phyloP scores from a whole-genome alignment of 1,139 yeast species.

The Diutina scorzettiae region DNA sequence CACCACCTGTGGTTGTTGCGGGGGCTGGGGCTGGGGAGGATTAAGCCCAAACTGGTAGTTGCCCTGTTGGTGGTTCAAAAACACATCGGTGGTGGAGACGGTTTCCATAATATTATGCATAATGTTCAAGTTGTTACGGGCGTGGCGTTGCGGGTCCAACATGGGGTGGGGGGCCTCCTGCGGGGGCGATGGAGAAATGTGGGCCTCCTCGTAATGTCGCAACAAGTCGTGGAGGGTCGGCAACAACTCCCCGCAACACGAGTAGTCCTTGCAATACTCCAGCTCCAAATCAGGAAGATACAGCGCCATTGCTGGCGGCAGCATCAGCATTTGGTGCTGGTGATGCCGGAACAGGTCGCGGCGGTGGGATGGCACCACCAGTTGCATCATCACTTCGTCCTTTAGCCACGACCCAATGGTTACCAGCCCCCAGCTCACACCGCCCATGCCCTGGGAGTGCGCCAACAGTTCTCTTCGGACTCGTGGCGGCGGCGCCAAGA shows the following conservation, averaged over 20 bases:
- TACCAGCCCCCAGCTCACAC: slow-evolving; percentile 95
- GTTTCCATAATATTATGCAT: slow-evolving; percentile 51
- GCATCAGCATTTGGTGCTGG: slow-evolving; percentile 24
- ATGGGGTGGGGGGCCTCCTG: slow-evolving; percentile 18
- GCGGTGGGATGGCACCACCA: slow-evolving; percentile 15
- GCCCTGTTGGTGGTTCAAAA: slow-evolving; percentile 30
- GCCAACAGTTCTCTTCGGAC: slow-evolving; percentile 83
- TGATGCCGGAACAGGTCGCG: slow-evolving; percentile 28
- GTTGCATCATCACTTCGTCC: slow-evolving; percentile 67
- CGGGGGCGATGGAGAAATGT: slow-evolving; percentile 68
- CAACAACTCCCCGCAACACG: slow-evolving; percentile 86
- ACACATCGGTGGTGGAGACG: slow-evolving; percentile 83
- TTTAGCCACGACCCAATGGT: slow-evolving; percentile 93
- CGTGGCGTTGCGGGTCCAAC: slow-evolving; percentile 18
- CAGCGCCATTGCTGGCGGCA: slow-evolving; percentile 44
- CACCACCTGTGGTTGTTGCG: not conserved
- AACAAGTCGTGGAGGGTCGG: slow-evolving; percentile 90
- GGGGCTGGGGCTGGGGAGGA: slow-evolving; percentile 8
- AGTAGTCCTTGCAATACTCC: slow-evolving; percentile 90
- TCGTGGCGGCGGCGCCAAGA: slow-evolving; percentile 19
- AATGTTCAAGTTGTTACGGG: slow-evolving; percentile 25
- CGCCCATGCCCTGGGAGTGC: slow-evolving; percentile 96
- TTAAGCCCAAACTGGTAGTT: slow-evolving; percentile 9
- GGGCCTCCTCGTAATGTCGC: slow-evolving; percentile 94
- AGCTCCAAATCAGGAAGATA: slow-evolving; percentile 89